Percentiles rank a stretch among this genome's conserved stretches.
phyloP scores from a whole-genome alignment of 345 rosid species.

The Lepidium sativum region DNA sequence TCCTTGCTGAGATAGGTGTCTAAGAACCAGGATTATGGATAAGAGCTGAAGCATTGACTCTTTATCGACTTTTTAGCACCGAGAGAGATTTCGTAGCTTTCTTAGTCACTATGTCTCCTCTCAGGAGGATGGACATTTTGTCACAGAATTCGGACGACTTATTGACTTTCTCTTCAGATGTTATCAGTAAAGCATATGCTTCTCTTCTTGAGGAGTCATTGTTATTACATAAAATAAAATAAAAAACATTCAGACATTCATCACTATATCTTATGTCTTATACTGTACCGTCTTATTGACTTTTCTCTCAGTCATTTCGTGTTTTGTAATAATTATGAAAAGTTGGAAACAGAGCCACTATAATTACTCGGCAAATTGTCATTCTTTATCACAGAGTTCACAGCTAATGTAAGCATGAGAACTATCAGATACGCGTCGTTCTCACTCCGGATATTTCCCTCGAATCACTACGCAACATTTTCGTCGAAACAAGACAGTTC shows the following conservation, averaged over 20 bases:
- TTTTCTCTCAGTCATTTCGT: neutral
- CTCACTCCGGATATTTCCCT: neutral
- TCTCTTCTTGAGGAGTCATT: neutral
- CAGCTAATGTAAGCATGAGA: constrained; percentile 10
- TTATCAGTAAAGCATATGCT: neutral
- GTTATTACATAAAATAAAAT: too few species aligned
- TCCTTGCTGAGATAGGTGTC: too few species aligned
- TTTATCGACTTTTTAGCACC: neutral
- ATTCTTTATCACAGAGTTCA: too few species aligned
- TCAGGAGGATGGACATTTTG: neutral
- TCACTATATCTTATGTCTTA: neutral
- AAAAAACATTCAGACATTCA: too few species aligned
- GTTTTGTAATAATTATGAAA: neutral
- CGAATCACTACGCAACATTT: constrained; percentile 10
- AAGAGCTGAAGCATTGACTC: neutral
- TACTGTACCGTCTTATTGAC: neutral
- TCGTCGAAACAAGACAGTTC: neutral
- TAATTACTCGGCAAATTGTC: neutral
- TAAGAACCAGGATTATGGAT: too few species aligned
- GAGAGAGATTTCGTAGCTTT: neutral
- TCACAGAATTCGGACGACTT: neutral
- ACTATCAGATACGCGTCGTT: neutral
- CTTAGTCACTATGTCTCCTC: too few species aligned
- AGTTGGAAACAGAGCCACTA: neutral
- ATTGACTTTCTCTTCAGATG: too few species aligned